phyloP scores from a whole-genome alignment of 1,284 basidiomycete genomes.

The Vanrija humicola region DNA sequence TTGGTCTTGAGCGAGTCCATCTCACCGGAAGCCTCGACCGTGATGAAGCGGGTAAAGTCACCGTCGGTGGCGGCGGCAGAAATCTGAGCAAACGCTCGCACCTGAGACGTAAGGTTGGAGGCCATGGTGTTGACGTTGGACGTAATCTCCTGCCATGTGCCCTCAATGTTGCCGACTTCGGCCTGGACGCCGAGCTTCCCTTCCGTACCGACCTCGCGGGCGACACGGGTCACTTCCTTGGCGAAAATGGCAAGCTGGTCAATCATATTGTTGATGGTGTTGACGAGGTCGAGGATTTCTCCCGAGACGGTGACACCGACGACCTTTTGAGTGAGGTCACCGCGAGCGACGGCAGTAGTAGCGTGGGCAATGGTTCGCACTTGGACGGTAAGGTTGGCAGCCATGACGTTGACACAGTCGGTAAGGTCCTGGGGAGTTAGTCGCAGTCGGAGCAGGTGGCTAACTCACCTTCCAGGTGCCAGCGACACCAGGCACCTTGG shows the following conservation, averaged over 20 bases:
- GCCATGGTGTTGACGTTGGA: constrained; percentile 91
- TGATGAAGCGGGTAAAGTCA: constrained; percentile 98
- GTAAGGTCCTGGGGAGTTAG: constrained; percentile 62
- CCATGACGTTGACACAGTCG: constrained; percentile 80
- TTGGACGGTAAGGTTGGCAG: constrained; percentile 73
- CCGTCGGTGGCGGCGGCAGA: constrained; percentile 98
- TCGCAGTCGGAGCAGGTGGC: too few relatives aligned
- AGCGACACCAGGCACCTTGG: constrained; percentile 76
- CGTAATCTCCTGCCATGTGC: constrained; percentile 99
- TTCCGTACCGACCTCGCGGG: constrained; percentile 90
- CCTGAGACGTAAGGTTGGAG: constrained; percentile 94
- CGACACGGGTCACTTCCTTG: constrained; percentile 91
- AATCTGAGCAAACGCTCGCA: constrained; percentile 98
- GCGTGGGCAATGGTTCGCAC: constrained; percentile 92
- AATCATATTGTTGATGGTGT: constrained; percentile 85
- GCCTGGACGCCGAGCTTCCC: constrained; percentile 97
- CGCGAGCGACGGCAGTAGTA: constrained; percentile 91
- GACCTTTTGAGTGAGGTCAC: constrained; percentile 92
- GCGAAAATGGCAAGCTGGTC: constrained; percentile 92
- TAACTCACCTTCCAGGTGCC: constrained; percentile 73
- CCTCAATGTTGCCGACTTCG: constrained; percentile 93
- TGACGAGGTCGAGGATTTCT: constrained; percentile 86
- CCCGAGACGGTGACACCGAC: constrained; percentile 87
- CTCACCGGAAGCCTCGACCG: constrained; percentile 95
- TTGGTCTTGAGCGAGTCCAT: constrained; percentile 99